A percentile compares a stretch with the other conserved stretches of the same genome.
phyloP scores from a whole-genome alignment of 352 stramenopile species.

The Phytophthora lateralis region DNA sequence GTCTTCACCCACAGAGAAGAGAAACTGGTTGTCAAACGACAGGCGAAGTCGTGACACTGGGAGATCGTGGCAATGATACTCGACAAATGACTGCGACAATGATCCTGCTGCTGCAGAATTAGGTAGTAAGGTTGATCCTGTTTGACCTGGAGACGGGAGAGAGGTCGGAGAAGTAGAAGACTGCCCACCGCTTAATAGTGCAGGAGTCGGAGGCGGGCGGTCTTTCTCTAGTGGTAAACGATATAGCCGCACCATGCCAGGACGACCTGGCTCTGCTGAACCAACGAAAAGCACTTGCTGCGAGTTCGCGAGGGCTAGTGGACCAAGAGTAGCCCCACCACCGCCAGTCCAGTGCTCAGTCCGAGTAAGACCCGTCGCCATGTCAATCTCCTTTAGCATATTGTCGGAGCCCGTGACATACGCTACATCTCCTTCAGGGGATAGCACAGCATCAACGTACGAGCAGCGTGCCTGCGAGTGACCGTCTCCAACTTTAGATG shows the following conservation, averaged over 20 bases:
- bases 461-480: conserved; percentile 79
- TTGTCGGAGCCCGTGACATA: conserved; percentile 92
- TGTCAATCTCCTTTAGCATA: conserved; percentile 90
- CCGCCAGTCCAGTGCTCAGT: conserved; percentile 63
- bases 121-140: conserved; percentile 18
- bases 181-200: conserved; percentile 15
- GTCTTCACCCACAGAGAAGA: conserved; percentile 94
- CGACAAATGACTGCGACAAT: conserved; percentile 42
- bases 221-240: conserved; percentile 74
- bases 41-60: conserved; percentile 74
- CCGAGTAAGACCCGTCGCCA: conserved; percentile 57
- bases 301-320: conserved; percentile 82
- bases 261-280: conserved; percentile 71
- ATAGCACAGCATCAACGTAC: conserved; percentile 69
- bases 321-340: conserved; percentile 53
- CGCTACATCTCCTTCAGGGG: conserved; percentile 68
- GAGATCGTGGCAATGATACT: conserved; percentile 85
- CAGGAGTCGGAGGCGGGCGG: conserved; percentile 14
- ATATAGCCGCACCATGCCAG: conserved; percentile 77
- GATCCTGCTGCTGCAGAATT: conserved; percentile 13
- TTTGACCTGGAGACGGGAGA: conserved; percentile 16
- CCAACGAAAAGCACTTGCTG: conserved; percentile 92
- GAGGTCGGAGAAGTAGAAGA: conserved; percentile 27
- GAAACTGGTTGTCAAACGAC: conserved; percentile 90
- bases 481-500: conserved; percentile 78